phyloP scores from a whole-genome alignment of 2,329 filamentous ascomycete genomes.

The Trichophyton verrucosum region DNA sequence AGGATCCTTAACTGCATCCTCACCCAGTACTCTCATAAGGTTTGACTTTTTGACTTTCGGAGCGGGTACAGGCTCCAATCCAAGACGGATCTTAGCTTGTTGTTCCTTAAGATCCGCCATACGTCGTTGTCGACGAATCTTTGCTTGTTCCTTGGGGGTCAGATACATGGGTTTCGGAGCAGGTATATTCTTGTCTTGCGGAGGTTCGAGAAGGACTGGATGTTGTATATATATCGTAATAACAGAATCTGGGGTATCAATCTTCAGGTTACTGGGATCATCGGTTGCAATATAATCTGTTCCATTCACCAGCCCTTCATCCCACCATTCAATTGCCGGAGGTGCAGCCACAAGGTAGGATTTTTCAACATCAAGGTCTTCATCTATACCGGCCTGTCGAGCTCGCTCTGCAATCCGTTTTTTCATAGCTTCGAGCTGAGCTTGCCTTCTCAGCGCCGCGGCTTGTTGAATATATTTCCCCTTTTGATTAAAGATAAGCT shows the following conservation, averaged over 20 bases:
- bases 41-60: conserved; percentile 97
- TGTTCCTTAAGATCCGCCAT: conserved; percentile 92
- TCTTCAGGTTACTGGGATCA: conserved; percentile 53
- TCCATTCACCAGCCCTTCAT: conserved; percentile 71
- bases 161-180: conserved; percentile 81
- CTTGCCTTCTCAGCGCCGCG: conserved; percentile 75
- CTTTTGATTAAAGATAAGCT: conserved; percentile 83
- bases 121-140: conserved; percentile 75
- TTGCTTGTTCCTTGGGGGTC: conserved; percentile 80
- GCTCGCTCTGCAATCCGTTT: conserved; percentile 78
- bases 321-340: conserved; percentile 94
- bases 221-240: conserved; percentile 88
- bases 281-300: conserved; percentile 61
- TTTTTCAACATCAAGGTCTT: conserved; percentile 78
- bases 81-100: conserved; percentile 88
- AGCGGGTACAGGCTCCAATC: conserved; percentile 75
- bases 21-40: conserved; percentile 90
- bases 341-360: conserved; percentile 74
- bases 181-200: conserved; percentile 72
- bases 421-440: conserved; percentile 85
- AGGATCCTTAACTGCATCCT: conserved; percentile 86
- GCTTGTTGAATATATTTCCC: conserved; percentile 96
- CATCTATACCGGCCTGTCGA: conserved; percentile 83
- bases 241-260: conserved; percentile 68
- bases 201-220: conserved; percentile 78